A percentile compares a stretch with the other conserved stretches of the same genome.
Evolutionary conservation across 2,329 filamentous ascomycete genomes (phyloP).

Genomic region (Pseudogymnoascus pannorum): DNA sequence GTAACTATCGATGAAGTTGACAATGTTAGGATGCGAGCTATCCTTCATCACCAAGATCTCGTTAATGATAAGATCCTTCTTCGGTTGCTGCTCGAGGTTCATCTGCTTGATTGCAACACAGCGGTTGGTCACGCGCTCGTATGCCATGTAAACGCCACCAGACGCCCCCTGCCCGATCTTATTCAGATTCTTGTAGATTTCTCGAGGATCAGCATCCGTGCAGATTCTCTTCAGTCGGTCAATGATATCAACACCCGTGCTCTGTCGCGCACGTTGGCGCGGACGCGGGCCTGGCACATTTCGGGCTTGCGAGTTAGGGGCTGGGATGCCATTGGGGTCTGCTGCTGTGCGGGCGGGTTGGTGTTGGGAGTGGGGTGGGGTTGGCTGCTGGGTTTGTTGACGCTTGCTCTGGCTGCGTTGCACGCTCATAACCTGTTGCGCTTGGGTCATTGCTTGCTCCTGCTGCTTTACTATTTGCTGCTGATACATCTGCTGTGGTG

Average conservation of each 20-base stretch:
- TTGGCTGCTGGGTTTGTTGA: constrained; percentile 45
- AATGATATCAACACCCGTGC: constrained; percentile 74
- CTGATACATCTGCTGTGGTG: constrained; percentile 42
- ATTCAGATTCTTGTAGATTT: constrained; percentile 77
- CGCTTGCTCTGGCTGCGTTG: constrained; percentile 70
- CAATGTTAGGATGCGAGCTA: constrained; percentile 95
- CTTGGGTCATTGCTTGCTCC: constrained; percentile 72
- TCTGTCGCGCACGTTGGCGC: constrained; percentile 71
- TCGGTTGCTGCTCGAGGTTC: constrained; percentile 96
- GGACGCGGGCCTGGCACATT: constrained; percentile 55
- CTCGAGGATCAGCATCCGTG: constrained; percentile 78
- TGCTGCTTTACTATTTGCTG: constrained; percentile 69
- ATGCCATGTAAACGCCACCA: constrained; percentile 88
- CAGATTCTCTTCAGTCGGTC: constrained; percentile 82
- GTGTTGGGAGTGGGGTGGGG: constrained; percentile 47
- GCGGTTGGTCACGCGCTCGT: constrained; percentile 74
- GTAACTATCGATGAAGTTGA: constrained; percentile 98
- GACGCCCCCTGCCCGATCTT: constrained; percentile 98
- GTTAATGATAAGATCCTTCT: constrained; percentile 98
- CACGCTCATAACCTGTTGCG: constrained; percentile 67
- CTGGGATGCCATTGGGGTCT: constrained; percentile 34
- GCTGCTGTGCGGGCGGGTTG: constrained; percentile 30
- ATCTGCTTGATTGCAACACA: constrained; percentile 99
- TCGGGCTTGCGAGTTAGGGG: constrained; percentile 27
- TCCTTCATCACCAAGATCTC: constrained; percentile 99